phyloP scores from a whole-genome alignment of 1,139 yeast species.

The Geotrichum fermentans region DNA sequence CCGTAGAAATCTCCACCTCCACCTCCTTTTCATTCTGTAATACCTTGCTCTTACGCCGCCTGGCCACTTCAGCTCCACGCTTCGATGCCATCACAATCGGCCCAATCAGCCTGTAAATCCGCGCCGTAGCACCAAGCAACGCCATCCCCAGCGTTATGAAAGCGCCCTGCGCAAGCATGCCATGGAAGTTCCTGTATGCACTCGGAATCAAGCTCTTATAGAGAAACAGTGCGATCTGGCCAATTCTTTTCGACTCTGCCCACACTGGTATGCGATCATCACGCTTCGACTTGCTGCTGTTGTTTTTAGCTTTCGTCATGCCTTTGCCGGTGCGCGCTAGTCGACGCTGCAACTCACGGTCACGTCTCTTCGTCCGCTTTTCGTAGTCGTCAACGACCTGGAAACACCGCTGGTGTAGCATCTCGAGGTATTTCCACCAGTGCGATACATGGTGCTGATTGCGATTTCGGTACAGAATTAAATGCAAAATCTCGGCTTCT shows the following conservation, averaged over 20 bases:
- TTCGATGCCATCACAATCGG: slow-evolving; percentile 9
- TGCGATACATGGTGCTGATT: slow-evolving; percentile 18
- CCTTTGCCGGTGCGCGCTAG: neutral
- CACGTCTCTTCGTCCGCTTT: neutral
- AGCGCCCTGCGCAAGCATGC: slow-evolving; percentile 17
- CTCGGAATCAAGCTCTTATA: slow-evolving; percentile 15
- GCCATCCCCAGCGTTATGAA: slow-evolving; percentile 16
- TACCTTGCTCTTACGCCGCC: neutral
- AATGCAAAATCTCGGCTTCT: slow-evolving; percentile 10
- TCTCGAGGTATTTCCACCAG: slow-evolving; percentile 17
- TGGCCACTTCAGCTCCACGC: slow-evolving; percentile 1
- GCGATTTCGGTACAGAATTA: slow-evolving; percentile 6
- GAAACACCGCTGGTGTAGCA: slow-evolving; percentile 15
- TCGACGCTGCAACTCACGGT: neutral
- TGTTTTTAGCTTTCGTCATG: neutral
- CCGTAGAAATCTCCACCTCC: no score
- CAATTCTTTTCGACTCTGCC: slow-evolving; percentile 8
- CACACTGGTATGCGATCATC: slow-evolving; percentile 4
- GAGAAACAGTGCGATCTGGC: slow-evolving; percentile 10
- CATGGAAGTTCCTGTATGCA: slow-evolving; percentile 14
- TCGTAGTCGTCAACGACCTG: slow-evolving; percentile 12
- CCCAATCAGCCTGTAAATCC: slow-evolving; percentile 4
- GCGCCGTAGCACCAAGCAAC: slow-evolving; percentile 11
- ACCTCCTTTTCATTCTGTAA: neutral
- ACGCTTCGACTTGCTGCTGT: neutral